phyloP scores from a whole-genome alignment of 805 yeast genomes.

The Saccharomycopsis synnaedendra region DNA sequence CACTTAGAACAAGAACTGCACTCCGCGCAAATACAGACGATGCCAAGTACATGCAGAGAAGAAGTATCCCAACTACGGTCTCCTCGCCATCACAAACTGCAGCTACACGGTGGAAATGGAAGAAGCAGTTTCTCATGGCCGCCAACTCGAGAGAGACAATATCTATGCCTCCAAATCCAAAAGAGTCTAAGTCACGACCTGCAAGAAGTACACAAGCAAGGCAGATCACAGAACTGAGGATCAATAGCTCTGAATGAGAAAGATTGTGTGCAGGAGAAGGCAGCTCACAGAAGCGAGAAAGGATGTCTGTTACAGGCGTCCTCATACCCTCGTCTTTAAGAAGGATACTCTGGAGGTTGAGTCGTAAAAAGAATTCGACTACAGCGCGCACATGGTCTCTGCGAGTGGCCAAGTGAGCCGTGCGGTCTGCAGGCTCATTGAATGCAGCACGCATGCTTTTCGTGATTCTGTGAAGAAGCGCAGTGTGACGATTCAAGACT shows the following conservation, averaged over 20 bases:
- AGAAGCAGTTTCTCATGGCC: conserved; percentile 13
- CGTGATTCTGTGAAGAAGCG: neutral
- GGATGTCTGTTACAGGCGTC: neutral
- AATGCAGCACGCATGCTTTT: neutral
- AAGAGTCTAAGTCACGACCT: neutral
- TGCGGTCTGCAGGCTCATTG: neutral
- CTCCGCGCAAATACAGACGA: conserved; percentile 9
- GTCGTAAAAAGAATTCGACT: neutral
- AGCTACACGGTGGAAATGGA: conserved; percentile 7
- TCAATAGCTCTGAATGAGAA: conserved; percentile 1
- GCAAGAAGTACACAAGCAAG: conserved; percentile 6
- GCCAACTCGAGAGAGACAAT: conserved; percentile 5
- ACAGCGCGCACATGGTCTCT: neutral
- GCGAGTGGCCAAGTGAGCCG: neutral
- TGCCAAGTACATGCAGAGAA: conserved; percentile 6
- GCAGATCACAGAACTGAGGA: conserved; percentile 10
- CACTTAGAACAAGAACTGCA: conserved; percentile 4
- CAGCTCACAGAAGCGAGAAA: conserved; percentile 3
- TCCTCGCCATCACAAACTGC: conserved; percentile 4
- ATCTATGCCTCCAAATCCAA: neutral
- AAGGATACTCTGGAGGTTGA: neutral
- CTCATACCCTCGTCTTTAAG: neutral
- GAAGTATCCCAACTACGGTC: conserved; percentile 6
- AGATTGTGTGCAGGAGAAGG: neutral
- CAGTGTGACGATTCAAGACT: conserved; percentile 1